Base-by-base conservation (phyloP, 176 grass and related monocot species). In the Melocanna baccifera region DNA sequence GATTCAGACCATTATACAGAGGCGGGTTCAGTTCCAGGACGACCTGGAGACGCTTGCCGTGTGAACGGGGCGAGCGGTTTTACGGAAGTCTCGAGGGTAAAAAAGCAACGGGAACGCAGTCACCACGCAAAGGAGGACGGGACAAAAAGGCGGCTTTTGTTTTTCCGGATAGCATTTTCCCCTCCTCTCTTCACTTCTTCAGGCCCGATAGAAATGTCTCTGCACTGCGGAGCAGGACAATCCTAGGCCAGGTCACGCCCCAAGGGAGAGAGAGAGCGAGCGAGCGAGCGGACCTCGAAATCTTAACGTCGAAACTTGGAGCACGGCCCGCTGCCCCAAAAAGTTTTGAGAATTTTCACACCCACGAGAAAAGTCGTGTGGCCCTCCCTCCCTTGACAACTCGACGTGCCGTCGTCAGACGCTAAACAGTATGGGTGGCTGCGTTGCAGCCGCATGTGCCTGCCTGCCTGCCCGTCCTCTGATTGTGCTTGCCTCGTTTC, bases 61-160 rank as follows among this genome's bases (percentile, higher is more conserved):
- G 78, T 82, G 85, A 87, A 87, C 51, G 85, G 85, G 26, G 14
- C 28, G 0, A 7, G 25, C 47, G 37, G 13, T 36, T 81, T 67
- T 34, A 23, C 58, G 26, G 12, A 81, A 67, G 47, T 81, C 13
- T 46, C 69, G 46, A 10, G 25, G 14, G 36, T 30, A 18, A 32
- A 86, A 53, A 87, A 59, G 70, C 63, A 47, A 81, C 5, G 23
- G 19, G 26, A 29, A 52, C 39, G 34, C 48, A 5, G 69, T 87
- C 62, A 57, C 71, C 34, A 25, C 70, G 62, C 62, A 39, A 69
- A 72, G 67, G 70, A 55, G 39, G 69, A n/a, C 9, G 20, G 9
- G 23, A 81, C 1, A 6, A 6, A 73, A 61, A 69, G 50, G 61
- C 48, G 14, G 4, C 10, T 76, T 81, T 82, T 66, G 58, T 86